Evolutionary conservation across 495 filamentous ascomycete species (phyloP), one percentile per base, ranked within the genome.

Genomic region (Symbiotaphrina buchneri): DNA sequence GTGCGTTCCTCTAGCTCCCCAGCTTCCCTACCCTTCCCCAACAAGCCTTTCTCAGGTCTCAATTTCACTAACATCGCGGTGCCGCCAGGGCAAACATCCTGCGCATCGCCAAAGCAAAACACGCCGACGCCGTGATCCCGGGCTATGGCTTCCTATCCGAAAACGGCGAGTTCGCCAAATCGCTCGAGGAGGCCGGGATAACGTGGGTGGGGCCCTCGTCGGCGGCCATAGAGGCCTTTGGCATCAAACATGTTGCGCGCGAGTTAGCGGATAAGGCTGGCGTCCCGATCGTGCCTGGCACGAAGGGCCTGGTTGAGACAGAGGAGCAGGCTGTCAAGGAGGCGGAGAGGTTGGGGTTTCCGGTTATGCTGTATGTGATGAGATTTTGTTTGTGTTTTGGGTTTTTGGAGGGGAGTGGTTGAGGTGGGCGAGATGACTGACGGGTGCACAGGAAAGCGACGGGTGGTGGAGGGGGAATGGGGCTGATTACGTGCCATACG

Each of bases 91-190:
- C 60, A 10, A 39, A 46, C 22, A 63, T 65, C 14, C 54, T 65
- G 33, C 39, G 47, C 22, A 60, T 65, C 26, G 56, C 60, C 30
- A 54, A 56, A 22, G 37, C 37, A 10, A 34, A 49, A 16, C 30
- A 49, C 13, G 58, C 38, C 1, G 45, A 65, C 35, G 61, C 58
- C 17, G 56, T 66, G 23, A 63, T 64, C 29, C 63, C 63, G 3
- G 63, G 63, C 8, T 68, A 68, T 49, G 63, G 63, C 0, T 71
- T 69, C 32, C 42, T 73, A 15, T 61, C 54, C 3, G 68, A 73
- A 28, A 71, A 71, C 47, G 53, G 53, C 2, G 54, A 58, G 19
- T 71, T 73, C 39, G 66, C 68, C 0, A 35, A 47, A 28, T 36
- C 47, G 0, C 56, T 63, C 5, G 36, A 43, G 6, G 38, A 46